Evolutionary conservation across 1,284 basidiomycete species (phyloP), one percentile per base, ranked within the genome.

Genomic region (Naganishia cerealis): DNA sequence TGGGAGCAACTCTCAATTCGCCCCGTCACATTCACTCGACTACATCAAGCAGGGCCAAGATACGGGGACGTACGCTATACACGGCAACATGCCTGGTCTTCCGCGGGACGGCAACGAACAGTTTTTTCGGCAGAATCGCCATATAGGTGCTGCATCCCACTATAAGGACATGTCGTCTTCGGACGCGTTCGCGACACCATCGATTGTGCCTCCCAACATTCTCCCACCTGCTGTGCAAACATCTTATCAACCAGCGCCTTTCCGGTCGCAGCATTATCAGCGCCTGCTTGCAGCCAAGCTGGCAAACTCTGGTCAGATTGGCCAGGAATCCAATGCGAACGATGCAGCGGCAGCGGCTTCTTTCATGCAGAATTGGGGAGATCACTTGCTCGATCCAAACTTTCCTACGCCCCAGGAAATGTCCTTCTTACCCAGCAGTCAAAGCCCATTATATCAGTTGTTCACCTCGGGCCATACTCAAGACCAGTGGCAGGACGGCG

Each of bases 381-480:
- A 53, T 5, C 59, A 65, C n/a, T 48, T 55, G 18, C 54, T 57
- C 21, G 53, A 59, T n/a, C 52, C 69, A 3, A 48, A 61, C 33
- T 43, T 43, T 16, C 57, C 63, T 5, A 55, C 59, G 8, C 58
- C 52, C 15, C 48, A 57, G 50, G 63, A 67, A 56, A 58, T 65
- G 54, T 62, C 66, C 4, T 70, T 63, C 40, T 46, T 70, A 38
- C 66, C 69, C 2, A 67, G 66, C 40, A 54, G 53, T 16, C 57
- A 67, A 10, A 70, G 69, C 52, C 69, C 69, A 18, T 57, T 70
- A 46, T 70, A 70, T 50, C 69, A 70, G 33, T 46, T 70, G 26
- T 59, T 70, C 33, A 67, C 39, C 21, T 42, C 53, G 8, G 66
- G 61, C 8, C 42, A 50, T 29, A 36, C 46, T 29, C 59, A 56